These are phyloP conservation scores for Dictyostelium brefeldianum DNA, from an alignment of 78 protist genomes.

Conservation along the genomic window DNA sequence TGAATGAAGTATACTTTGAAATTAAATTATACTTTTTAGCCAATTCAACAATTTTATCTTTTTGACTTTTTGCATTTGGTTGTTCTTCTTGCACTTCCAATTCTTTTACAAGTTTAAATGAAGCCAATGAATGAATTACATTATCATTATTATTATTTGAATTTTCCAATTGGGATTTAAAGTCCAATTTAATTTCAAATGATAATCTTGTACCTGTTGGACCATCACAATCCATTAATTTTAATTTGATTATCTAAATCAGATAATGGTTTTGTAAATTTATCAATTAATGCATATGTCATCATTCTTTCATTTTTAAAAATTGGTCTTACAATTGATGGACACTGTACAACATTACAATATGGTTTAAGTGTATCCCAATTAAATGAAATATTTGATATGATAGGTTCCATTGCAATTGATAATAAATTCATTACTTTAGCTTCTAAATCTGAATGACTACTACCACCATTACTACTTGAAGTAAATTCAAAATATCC, in stretches of 20 bases:
- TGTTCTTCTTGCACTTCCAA: conserved; percentile 21
- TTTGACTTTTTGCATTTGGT: background rate
- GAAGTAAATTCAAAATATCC: conserved; percentile 54
- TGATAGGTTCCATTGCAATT: conserved; percentile 45
- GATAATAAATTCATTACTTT: conserved; percentile 43
- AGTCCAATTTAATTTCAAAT: background rate
- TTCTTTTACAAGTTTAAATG: conserved; percentile 33
- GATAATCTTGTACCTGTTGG: conserved; percentile 20
- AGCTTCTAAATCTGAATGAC: conserved; percentile 19
- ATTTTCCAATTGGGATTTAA: background rate
- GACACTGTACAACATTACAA: background rate
- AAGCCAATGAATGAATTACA: conserved; percentile 24
- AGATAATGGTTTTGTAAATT: too few species aligned
- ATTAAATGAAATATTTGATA: conserved; percentile 46
- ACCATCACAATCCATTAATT: conserved; percentile 33
- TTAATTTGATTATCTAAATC: background rate
- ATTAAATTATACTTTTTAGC: conserved; percentile 34
- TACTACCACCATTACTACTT: background rate
- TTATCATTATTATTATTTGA: background rate
- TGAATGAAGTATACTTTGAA: conserved; percentile 45
- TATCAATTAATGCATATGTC: conserved; percentile 16
- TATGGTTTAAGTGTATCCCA: conserved; percentile 1
- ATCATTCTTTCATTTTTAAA: conserved; percentile 52
- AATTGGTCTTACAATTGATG: conserved; percentile 31
- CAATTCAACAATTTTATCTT: conserved; percentile 20